A percentile compares a stretch with the other conserved stretches of the same genome.
phyloP scores from a whole-genome alignment of 768 basidiomycete species.

The Gautieria morchelliformis region DNA sequence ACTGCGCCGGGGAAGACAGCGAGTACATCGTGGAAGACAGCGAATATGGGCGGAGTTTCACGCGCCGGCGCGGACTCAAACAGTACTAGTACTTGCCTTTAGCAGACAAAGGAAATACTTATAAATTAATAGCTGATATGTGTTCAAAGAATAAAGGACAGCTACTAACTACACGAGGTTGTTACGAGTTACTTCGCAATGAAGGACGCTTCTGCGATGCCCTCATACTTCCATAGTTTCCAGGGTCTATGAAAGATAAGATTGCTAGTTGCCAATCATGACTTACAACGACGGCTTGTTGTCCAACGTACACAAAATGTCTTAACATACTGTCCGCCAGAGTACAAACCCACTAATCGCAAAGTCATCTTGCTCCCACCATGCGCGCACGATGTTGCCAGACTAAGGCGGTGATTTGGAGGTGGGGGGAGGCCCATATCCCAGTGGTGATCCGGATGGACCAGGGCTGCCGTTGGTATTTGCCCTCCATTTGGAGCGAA shows the following conservation, averaged over 20 bases:
- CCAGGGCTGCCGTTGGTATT: slow-evolving; percentile 15
- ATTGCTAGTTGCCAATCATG: too few relatives aligned
- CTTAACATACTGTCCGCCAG: not conserved
- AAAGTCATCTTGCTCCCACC: slow-evolving; percentile 36
- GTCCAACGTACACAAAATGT: not conserved
- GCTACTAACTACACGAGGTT: too few relatives aligned
- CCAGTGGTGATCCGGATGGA: slow-evolving; percentile 12
- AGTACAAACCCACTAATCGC: not conserved
- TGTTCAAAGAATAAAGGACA: too few relatives aligned
- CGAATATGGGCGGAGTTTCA: slow-evolving; percentile 2
- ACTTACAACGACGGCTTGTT: too few relatives aligned
- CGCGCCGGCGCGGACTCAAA: not conserved
- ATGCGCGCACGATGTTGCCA: slow-evolving; percentile 48
- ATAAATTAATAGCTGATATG: too few relatives aligned
- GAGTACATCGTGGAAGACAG: slow-evolving; percentile 10
- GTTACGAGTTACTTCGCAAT: too few relatives aligned
- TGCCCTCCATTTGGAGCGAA: slow-evolving; percentile 37
- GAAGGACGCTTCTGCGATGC: too few relatives aligned
- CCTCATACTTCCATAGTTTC: too few relatives aligned
- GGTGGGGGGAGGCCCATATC: slow-evolving; percentile 22
- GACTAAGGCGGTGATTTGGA: slow-evolving; percentile 25
- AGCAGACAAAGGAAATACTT: too few relatives aligned
- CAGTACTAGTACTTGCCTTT: not conserved
- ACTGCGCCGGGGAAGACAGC: slow-evolving; percentile 23
- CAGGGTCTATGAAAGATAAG: too few relatives aligned